Conservation (phyloP, 495 filamentous ascomycete genomes). For the Neurospora discreta region DNA sequence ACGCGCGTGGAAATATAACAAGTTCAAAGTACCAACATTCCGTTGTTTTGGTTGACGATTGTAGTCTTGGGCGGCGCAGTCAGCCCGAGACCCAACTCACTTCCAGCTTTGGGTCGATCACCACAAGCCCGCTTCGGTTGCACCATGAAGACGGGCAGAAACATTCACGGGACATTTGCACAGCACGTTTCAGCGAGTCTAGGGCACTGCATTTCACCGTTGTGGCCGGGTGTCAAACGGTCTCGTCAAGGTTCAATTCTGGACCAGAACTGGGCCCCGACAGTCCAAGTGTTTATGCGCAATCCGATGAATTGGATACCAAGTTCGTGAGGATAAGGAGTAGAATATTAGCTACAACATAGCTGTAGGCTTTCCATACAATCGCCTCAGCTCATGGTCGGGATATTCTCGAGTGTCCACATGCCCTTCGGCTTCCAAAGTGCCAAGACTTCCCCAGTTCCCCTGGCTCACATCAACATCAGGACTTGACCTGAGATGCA, state of each 20-base stretch:
- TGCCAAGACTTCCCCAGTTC: not conserved
- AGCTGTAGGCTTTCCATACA: not conserved
- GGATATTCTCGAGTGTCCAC: not conserved
- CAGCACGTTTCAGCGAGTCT: not conserved
- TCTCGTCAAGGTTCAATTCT: not conserved
- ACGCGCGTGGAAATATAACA: not conserved
- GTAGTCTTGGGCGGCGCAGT: not conserved
- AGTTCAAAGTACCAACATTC: not conserved
- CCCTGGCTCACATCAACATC: not conserved
- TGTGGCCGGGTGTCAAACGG: not conserved
- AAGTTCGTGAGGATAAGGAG: too few species aligned
- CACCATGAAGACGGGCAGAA: not conserved
- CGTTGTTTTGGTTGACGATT: not conserved
- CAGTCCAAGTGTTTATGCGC: not conserved
- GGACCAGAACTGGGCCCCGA: not conserved
- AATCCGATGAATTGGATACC: not conserved
- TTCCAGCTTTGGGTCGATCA: not conserved
- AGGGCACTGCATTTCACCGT: not conserved
- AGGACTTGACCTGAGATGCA: not conserved
- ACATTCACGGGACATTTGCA: not conserved
- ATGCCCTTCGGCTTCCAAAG: not conserved
- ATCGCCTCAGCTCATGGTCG: not conserved
- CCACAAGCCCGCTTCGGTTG: rapidly evolving
- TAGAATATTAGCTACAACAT: too few species aligned
- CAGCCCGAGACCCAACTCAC: not conserved